Percentiles rank a stretch among this genome's conserved stretches.
These are phyloP conservation scores for Solanum corneliomulleri DNA, from an alignment of 257 asterid genomes.

Conservation along the genomic window DNA sequence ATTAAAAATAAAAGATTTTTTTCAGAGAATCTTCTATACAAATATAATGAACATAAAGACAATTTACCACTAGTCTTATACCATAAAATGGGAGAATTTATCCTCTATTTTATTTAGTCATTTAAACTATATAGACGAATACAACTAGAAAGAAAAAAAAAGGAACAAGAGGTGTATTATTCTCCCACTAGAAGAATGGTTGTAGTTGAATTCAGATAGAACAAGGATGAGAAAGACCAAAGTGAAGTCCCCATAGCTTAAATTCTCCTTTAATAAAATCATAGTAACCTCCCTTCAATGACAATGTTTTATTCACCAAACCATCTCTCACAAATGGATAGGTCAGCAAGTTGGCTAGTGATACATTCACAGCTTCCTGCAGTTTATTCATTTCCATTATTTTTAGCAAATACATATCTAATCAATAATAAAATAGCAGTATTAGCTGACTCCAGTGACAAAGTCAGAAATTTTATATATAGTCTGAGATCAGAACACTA, in stretches of 20 bases:
- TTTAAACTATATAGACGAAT: background rate
- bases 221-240: slow-evolving; percentile 49
- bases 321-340: slow-evolving; percentile 86
- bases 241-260: slow-evolving; percentile 87
- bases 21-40: background rate
- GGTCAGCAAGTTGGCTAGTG: slow-evolving; percentile 68
- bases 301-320: slow-evolving; percentile 65
- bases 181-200: background rate
- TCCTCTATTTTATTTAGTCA: background rate
- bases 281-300: slow-evolving; percentile 76
- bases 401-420: background rate
- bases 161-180: background rate
- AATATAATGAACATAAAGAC: background rate
- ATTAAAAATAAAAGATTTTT: background rate
- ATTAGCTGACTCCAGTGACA: too few relatives aligned
- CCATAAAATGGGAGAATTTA: background rate
- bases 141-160: background rate
- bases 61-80: background rate
- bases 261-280: slow-evolving; percentile 70
- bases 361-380: slow-evolving; percentile 93
- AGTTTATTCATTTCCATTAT: background rate
- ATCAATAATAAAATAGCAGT: background rate
- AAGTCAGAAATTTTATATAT: background rate
- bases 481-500: background rate
- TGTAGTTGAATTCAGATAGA: slow-evolving; percentile 46